Percentiles rank a stretch among this genome's conserved stretches.
Evolutionary conservation across 75 land plant species (phyloP).

Genomic region (Picea glauca): DNA sequence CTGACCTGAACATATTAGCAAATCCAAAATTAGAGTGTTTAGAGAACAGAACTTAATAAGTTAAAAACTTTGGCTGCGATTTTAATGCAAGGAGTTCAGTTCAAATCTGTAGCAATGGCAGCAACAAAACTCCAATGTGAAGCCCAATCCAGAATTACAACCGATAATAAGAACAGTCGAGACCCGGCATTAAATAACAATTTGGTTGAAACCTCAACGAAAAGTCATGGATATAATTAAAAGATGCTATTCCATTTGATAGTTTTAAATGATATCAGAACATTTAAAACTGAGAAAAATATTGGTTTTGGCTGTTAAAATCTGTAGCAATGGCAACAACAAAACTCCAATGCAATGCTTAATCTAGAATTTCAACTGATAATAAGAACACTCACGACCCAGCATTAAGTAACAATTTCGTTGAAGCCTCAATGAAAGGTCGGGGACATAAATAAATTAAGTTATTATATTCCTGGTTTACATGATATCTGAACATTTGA

Average conservation of each 20-base stretch:
- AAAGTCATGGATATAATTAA: not conserved
- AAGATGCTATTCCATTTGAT: not conserved
- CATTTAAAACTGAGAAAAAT: no score
- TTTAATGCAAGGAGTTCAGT: not conserved
- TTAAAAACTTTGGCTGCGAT: not conserved
- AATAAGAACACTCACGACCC: not conserved
- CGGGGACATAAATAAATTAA: not conserved
- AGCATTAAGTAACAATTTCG: not conserved
- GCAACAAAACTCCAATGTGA: not conserved
- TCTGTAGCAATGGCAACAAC: no score
- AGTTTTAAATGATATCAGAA: no score
- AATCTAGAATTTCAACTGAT: no score
- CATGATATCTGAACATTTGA: not conserved
- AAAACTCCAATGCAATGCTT: no score
- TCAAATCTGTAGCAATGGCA: not conserved
- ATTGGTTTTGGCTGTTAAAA: no score
- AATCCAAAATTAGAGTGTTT: not conserved
- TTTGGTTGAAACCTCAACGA: not conserved
- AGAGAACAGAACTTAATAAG: not conserved
- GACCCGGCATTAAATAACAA: not conserved
- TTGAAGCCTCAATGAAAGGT: not conserved
- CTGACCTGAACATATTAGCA: constrained; percentile 56
- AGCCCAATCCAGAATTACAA: not conserved
- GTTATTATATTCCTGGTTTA: no score
- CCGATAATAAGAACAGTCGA: no score